A percentile compares a stretch with the other conserved stretches of the same genome.
These are phyloP conservation scores for Phylloporus sp. DNA, from an alignment of 768 basidiomycete genomes.

Conservation along the genomic window DNA sequence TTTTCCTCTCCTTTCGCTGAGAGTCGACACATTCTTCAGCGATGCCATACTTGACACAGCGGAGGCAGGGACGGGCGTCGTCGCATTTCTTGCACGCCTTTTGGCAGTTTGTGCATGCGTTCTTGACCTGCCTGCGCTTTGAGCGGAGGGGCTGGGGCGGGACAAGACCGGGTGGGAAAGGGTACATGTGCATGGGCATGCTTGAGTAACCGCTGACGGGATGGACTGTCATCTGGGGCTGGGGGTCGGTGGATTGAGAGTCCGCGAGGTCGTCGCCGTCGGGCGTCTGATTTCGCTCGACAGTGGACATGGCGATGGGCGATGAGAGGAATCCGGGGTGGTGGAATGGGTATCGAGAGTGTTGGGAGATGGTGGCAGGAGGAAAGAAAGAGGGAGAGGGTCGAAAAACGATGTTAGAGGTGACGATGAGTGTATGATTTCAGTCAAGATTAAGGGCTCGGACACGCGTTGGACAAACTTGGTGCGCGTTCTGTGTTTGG, in stretches of 20 bases:
- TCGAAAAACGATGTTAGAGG: conserved; percentile 19
- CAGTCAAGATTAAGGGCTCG: conserved; percentile 34
- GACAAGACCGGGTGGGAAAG: conserved; percentile 50
- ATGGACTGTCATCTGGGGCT: conserved; percentile 50
- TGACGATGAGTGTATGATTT: conserved; percentile 32
- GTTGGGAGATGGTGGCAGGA: conserved; percentile 16
- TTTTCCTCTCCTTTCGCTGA: conserved; percentile 88
- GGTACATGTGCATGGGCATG: conserved; percentile 69
- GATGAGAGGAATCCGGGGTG: conserved; percentile 26
- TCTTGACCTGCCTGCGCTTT: conserved; percentile 87
- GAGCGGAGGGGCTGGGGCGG: conserved; percentile 52
- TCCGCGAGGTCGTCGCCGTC: conserved; percentile 39
- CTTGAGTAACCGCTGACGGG: conserved; percentile 46
- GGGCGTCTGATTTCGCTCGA: conserved; percentile 38
- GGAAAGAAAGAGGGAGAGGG: conserved; percentile 3
- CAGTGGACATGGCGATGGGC: conserved; percentile 32
- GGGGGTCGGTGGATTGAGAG: conserved; percentile 33
- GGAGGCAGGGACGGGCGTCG: conserved; percentile 86
- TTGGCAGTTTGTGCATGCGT: conserved; percentile 87
- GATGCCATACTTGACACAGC: conserved; percentile 89
- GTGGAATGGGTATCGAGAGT: conserved; percentile 32
- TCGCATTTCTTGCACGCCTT: conserved; percentile 92
- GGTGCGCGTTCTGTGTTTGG: conserved; percentile 28
- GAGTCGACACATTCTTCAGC: conserved; percentile 87
- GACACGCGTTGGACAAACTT: conserved; percentile 37